These are phyloP conservation scores for Aspergillus saccharolyticus DNA, from an alignment of 495 filamentous ascomycete species.

Conservation along the genomic window DNA sequence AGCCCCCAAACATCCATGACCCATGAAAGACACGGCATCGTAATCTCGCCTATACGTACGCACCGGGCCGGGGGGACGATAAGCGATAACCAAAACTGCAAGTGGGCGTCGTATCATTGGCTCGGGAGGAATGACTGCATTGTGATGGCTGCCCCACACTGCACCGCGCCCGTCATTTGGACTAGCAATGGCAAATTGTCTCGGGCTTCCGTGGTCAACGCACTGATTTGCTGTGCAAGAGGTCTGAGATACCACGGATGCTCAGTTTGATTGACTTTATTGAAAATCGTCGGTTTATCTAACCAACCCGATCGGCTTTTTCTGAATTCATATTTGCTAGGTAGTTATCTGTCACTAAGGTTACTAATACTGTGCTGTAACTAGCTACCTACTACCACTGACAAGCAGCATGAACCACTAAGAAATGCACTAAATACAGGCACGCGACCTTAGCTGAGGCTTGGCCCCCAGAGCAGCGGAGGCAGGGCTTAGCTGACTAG, in stretches of 20 bases:
- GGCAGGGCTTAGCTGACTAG: not conserved
- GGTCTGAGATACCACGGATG: not conserved
- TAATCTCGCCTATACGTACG: not conserved
- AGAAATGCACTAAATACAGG: not conserved
- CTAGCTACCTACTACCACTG: too few relatives aligned
- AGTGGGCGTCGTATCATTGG: not conserved
- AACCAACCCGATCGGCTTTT: not conserved
- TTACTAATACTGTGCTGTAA: too few relatives aligned
- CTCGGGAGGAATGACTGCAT: not conserved
- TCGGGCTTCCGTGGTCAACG: not conserved
- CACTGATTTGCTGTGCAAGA: not conserved
- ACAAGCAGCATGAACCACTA: not conserved
- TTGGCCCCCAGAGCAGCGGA: not conserved
- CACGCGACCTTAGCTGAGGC: not conserved
- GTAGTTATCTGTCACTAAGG: too few relatives aligned
- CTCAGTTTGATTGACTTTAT: too few relatives aligned
- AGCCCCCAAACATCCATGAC: too few relatives aligned
- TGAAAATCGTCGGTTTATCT: not conserved
- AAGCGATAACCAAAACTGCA: not conserved
- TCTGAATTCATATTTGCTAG: not conserved
- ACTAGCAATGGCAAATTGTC: not conserved
- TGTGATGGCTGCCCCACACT: not conserved
- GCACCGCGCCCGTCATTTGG: not conserved
- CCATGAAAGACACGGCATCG: not conserved
- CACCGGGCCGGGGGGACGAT: not conserved